phyloP scores from a whole-genome alignment of 805 yeast species.

The Kazachstania psychrophila region DNA sequence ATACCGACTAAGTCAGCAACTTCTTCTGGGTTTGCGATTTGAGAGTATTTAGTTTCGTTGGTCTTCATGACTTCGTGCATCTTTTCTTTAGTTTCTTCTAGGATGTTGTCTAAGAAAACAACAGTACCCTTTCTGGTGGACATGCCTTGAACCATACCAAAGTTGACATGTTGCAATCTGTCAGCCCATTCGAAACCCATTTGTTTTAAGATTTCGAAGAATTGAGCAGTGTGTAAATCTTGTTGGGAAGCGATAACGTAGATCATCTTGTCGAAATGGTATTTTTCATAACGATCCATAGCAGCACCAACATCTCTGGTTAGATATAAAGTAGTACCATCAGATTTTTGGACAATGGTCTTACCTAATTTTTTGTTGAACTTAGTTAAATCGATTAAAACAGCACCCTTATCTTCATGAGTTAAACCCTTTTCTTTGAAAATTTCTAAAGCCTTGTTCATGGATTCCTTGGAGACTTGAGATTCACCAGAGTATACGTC shows the following conservation, averaged over 20 bases:
- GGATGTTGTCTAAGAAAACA: slow-evolving; percentile 88
- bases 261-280: slow-evolving; percentile 88
- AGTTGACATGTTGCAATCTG: slow-evolving; percentile 72
- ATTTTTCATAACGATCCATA: slow-evolving; percentile 72
- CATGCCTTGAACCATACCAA: slow-evolving; percentile 98
- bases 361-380: slow-evolving; percentile 89
- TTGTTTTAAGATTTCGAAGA: slow-evolving; percentile 85
- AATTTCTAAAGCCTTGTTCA: slow-evolving; percentile 54
- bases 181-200: slow-evolving; percentile 86
- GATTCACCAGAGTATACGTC: slow-evolving; percentile 95
- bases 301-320: slow-evolving; percentile 98
- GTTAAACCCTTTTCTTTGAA: slow-evolving; percentile 63
- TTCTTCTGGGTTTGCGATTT: slow-evolving; percentile 86
- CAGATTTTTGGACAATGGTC: slow-evolving; percentile 84
- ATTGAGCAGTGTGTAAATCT: slow-evolving; percentile 88
- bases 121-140: slow-evolving; percentile 97
- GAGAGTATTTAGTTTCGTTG: slow-evolving; percentile 84
- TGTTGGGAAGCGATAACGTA: slow-evolving; percentile 96
- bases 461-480: slow-evolving; percentile 67
- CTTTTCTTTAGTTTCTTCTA: slow-evolving; percentile 85
- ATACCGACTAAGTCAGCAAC: slow-evolving; percentile 94
- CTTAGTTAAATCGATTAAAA: slow-evolving; percentile 72
- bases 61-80: slow-evolving; percentile 96
- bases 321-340: slow-evolving; percentile 87
- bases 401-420: slow-evolving; percentile 85